These are phyloP conservation scores for Jaapia argillacea DNA, from an alignment of 768 basidiomycete genomes.

Conservation along the genomic window DNA sequence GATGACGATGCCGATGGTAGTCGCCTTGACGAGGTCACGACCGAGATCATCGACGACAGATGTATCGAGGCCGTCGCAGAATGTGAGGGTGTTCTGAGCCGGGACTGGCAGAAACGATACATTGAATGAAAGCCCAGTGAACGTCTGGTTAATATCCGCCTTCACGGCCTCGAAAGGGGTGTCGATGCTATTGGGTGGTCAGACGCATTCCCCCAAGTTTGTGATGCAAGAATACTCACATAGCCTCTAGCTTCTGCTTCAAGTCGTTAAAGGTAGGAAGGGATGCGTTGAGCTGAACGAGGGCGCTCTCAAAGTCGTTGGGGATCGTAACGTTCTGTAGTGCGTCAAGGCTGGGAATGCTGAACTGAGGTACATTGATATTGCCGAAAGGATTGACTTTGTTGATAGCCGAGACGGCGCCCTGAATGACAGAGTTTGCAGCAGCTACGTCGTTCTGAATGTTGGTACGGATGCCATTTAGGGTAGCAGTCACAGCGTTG, in stretches of 20 bases:
- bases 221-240: slow-evolving; percentile 38
- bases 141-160: slow-evolving; percentile 82
- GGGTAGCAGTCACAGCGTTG: slow-evolving; percentile 47
- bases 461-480: slow-evolving; percentile 49
- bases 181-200: slow-evolving; percentile 43
- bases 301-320: slow-evolving; percentile 57
- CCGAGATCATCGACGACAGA: slow-evolving; percentile 83
- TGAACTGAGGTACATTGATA: slow-evolving; percentile 61
- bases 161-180: slow-evolving; percentile 85
- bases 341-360: slow-evolving; percentile 61
- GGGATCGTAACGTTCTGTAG: slow-evolving; percentile 79
- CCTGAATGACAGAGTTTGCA: slow-evolving; percentile 61
- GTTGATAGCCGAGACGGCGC: slow-evolving; percentile 60
- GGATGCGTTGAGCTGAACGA: slow-evolving; percentile 70
- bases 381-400: slow-evolving; percentile 64
- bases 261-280: slow-evolving; percentile 73
- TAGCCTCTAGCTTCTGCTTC: slow-evolving; percentile 49
- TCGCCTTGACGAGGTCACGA: slow-evolving; percentile 64
- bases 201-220: slow-evolving; percentile 1
- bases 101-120: slow-evolving; percentile 72
- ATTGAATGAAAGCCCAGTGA: slow-evolving; percentile 63
- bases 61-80: slow-evolving; percentile 75
- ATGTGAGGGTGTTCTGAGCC: slow-evolving; percentile 49
- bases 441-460: slow-evolving; percentile 63
- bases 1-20: slow-evolving; percentile 71